Conservation (phyloP, 306 rosid genomes). For the Macrotyloma uniflorum region DNA sequence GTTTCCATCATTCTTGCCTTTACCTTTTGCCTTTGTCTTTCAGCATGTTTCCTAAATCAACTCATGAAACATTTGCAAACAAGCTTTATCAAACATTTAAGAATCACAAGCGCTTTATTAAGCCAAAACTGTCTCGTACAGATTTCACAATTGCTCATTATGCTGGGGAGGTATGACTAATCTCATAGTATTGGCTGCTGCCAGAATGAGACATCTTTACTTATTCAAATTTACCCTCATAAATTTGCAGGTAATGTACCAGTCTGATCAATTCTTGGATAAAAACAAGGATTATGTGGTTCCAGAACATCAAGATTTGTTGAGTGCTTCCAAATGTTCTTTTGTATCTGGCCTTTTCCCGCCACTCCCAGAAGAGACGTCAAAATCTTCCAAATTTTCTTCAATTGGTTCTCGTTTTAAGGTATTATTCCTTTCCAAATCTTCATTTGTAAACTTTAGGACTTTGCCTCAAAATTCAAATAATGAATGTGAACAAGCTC, state of each 20-base stretch:
- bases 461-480: slow-evolving; percentile 10
- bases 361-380: slow-evolving; percentile 85
- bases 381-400: slow-evolving; percentile 96
- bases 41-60: slow-evolving; percentile 99
- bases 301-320: slow-evolving; percentile 94
- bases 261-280: slow-evolving; percentile 95
- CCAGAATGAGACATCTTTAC: slow-evolving; percentile 14
- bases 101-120: slow-evolving; percentile 84
- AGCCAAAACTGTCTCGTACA: slow-evolving; percentile 97
- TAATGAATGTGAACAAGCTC: slow-evolving; percentile 35
- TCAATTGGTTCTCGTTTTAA: slow-evolving; percentile 97
- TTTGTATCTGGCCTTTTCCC: slow-evolving; percentile 99
- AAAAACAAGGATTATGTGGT: slow-evolving; percentile 97
- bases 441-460: slow-evolving; percentile 10
- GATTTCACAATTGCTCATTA: slow-evolving; percentile 87
- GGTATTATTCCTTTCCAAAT: slow-evolving; percentile 55
- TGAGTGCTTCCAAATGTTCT: slow-evolving; percentile 86
- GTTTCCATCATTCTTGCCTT: slow-evolving; percentile 24
- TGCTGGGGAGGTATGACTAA: slow-evolving; percentile 94
- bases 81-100: slow-evolving; percentile 95
- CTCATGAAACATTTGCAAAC: slow-evolving; percentile 97
- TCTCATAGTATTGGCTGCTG: slow-evolving; percentile 34
- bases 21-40: slow-evolving; percentile 32
- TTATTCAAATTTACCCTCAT: slow-evolving; percentile 31
- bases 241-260: slow-evolving; percentile 80